A percentile compares a stretch with the other conserved stretches of the same genome.
Evolutionary conservation across 345 rosid genomes (phyloP).

Genomic region (Corymbia maculata): DNA sequence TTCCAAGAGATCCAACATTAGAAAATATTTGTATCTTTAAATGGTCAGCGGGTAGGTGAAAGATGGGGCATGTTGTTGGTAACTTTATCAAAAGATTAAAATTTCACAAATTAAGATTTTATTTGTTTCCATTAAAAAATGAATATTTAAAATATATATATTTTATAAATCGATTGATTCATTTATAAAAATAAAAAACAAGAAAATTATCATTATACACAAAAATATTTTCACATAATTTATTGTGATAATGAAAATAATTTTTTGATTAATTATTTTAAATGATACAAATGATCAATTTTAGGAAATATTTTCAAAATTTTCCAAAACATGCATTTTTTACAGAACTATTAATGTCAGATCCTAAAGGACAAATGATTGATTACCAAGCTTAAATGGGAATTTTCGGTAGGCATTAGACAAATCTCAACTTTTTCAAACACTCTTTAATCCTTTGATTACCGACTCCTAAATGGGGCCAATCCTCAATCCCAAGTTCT

Average conservation of each 20-base stretch:
- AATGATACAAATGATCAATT: fast-evolving
- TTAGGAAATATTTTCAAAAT: background rate
- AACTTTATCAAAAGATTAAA: background rate
- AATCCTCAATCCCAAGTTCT: background rate
- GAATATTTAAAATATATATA: background rate
- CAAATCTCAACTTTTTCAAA: background rate
- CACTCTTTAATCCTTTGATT: background rate
- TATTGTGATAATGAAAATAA: background rate
- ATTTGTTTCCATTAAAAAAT: background rate
- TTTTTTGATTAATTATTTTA: background rate
- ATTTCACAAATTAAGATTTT: background rate
- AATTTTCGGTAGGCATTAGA: background rate
- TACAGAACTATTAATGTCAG: background rate
- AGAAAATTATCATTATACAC: background rate
- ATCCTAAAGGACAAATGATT: no score
- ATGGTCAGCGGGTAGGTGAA: background rate
- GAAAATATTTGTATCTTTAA: background rate
- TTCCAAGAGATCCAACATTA: background rate
- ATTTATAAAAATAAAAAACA: background rate
- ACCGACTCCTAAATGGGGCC: fast-evolving
- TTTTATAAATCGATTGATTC: background rate
- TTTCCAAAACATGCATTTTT: background rate
- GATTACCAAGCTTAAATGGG: background rate
- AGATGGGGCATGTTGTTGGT: background rate
- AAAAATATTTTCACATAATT: background rate